Base-by-base conservation (phyloP, 2,329 filamentous ascomycete species). In the Penicillium aurantiogriseum region DNA sequence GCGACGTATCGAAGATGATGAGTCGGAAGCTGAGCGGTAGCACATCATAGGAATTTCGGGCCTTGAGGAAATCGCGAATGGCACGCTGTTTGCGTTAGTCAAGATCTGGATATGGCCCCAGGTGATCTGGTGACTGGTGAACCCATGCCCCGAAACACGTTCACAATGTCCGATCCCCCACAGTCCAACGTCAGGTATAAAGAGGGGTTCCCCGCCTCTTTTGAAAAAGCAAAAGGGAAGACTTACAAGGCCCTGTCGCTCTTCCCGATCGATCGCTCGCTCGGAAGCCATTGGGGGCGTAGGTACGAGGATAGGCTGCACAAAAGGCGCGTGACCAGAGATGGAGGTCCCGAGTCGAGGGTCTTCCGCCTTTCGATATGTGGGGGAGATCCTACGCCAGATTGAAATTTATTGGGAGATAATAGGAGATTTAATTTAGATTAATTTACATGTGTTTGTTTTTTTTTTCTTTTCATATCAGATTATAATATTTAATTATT, bases 21-120 rank as follows among this genome's bases (percentile, higher is more conserved):
- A 99, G 86, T 63, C 94, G 90, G 78, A 96, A 99, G 66, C 92
- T 97, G 60, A 99, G 85, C 19, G 94, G 94, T 47, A 99, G 83
- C 65, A 99, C 94, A 79, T 99, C 94, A 81, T 99, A 99, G 75
- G 92, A 97, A 36, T 91, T 97, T 71, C 94, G 89, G 67, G 95
- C 89, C 77, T 92, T 96, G 73, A 99, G 87, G 78, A 99, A 99
- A 68, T 96, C 90, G 76, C 94, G 90, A 69, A 97, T 92, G 62
- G 90, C 88, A 80, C 88, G 88, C 92, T 96, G 77, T 64, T 67
- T 58, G 58, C 52, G 63, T 73, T 69, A 74, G 69, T 66, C 60
- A 62, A 59, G 60, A 63, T 61, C 55, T 56, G 47, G 63, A 63
- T 63, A 52, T 51, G 40, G 38, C 19, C 31, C 19, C 43, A 54